Evolutionary conservation across 2,329 filamentous ascomycete genomes (phyloP), one percentile per base, ranked within the genome.

Genomic region (Polytolypa hystricis): DNA sequence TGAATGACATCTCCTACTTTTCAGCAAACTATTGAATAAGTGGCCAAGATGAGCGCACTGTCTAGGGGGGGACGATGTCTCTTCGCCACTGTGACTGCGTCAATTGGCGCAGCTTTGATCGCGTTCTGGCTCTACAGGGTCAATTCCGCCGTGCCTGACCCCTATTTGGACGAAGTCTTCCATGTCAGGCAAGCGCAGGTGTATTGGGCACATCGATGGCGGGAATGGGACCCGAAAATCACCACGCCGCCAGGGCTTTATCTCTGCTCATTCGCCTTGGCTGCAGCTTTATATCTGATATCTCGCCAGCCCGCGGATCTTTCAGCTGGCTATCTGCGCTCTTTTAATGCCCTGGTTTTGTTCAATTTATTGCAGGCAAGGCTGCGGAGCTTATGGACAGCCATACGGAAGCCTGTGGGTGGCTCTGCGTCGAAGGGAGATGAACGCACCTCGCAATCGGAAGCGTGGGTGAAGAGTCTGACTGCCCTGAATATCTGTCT

Each of bases 161-260:
- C 75, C 19, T 79, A 79, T 53, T 67, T 79, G 14, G 65, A 69
- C 42, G 65, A 69, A 44, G 61, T 62, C 10, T 69, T 69, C 48
- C 65, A 98, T 56, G 79, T 95, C 15, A 84, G 85, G 0, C 91
- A 98, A 61, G 86, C 86, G 0, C 84, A 93, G 51, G 76, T 74
- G 19, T 98, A 94, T 58, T 95, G 87, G 57, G 57, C 72, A 27
- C 79, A 81, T 8, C 71, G 72, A 37, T 93, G 81, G 64, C 55
- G 59, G 9, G 70, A 84, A 38, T 98, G 91, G 91, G 87, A 98
- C 59, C 81, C 89, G 41, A 98, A 96, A 57, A 91, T 98, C 54
- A 98, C 91, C 0, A 98, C 91, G 1, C 91, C 91, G 0, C 89
- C 91, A 0, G 91, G 87, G 21, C 65, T 98, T 66, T 86, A 69